Percentiles rank a stretch among this genome's conserved stretches.
These are phyloP conservation scores for Ascochyta clinopodiicola DNA, from an alignment of 2,329 filamentous ascomycete species.

Conservation along the genomic window DNA sequence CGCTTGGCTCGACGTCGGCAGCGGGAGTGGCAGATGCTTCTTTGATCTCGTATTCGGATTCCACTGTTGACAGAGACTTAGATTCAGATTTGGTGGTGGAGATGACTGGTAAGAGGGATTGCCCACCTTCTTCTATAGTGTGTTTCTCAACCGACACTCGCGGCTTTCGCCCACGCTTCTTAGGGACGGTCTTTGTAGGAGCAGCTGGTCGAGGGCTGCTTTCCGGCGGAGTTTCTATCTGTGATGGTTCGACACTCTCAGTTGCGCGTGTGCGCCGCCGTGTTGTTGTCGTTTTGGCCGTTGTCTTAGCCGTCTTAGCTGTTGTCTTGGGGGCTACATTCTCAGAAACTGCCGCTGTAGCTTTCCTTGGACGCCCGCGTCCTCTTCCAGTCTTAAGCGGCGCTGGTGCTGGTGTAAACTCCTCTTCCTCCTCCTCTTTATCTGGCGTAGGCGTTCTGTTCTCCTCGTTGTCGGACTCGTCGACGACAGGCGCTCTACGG, in stretches of 20 bases:
- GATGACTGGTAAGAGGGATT: conserved; percentile 55
- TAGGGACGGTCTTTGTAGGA: conserved; percentile 49
- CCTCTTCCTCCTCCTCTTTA: conserved; percentile 65
- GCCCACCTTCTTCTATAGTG: conserved; percentile 50
- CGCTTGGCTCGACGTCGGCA: conserved; percentile 4
- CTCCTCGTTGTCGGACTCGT: conserved; percentile 78
- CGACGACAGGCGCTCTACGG: conserved; percentile 72
- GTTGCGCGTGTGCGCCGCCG: conserved; percentile 55
- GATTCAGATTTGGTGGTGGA: conserved; percentile 66
- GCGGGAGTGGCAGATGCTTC: conserved; percentile 6
- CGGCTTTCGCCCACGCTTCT: conserved; percentile 64
- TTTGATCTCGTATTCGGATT: conserved; percentile 50
- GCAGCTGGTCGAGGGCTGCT: conserved; percentile 47
- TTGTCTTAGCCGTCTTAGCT: background rate
- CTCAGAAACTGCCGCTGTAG: conserved; percentile 39
- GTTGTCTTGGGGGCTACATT: conserved; percentile 54
- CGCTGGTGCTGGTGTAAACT: conserved; percentile 80
- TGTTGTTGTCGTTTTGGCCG: conserved; percentile 36
- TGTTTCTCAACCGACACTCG: conserved; percentile 49
- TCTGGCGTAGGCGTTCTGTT: conserved; percentile 61
- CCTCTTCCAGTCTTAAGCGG: conserved; percentile 63
- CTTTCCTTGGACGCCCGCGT: conserved; percentile 61
- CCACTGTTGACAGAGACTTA: conserved; percentile 63
- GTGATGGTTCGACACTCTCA: conserved; percentile 64
- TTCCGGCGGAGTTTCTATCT: conserved; percentile 67